A percentile compares a stretch with the other conserved stretches of the same genome.
phyloP scores from a whole-genome alignment of 139 green algal genomes.

The Volvox africanus region DNA sequence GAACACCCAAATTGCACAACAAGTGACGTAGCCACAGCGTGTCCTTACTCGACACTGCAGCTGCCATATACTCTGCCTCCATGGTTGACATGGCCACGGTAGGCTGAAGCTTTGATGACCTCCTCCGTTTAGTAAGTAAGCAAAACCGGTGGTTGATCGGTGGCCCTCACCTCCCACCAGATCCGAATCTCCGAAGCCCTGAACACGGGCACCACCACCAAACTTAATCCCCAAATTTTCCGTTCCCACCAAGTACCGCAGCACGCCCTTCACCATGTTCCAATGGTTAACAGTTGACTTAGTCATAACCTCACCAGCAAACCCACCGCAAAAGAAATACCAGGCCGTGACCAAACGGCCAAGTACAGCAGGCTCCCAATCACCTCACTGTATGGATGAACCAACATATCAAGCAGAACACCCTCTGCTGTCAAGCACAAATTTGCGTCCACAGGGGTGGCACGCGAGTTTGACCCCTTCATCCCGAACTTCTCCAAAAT shows the following conservation, averaged over 20 bases:
- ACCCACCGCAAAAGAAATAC: too few species aligned
- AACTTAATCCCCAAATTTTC: neutral
- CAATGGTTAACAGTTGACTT: neutral
- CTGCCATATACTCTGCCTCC: conserved; percentile 69
- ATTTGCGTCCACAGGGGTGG: too few species aligned
- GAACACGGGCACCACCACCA: neutral
- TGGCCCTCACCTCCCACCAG: too few species aligned
- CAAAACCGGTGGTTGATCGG: too few species aligned
- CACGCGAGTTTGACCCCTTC: too few species aligned
- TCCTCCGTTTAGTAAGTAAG: too few species aligned
- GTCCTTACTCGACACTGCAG: conserved; percentile 36
- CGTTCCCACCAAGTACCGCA: neutral
- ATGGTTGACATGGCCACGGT: conserved; percentile 68
- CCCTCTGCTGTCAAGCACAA: neutral
- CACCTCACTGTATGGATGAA: neutral
- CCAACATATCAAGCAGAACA: neutral
- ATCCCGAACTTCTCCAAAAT: too few species aligned
- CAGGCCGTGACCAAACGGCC: neutral
- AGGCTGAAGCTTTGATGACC: too few species aligned
- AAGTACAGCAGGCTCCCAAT: conserved; percentile 24
- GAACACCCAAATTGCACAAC: conserved; percentile 38
- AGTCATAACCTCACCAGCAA: neutral
- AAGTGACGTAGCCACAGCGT: too few species aligned
- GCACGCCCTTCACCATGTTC: neutral
- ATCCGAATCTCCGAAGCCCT: conserved; percentile 34